Conservation (phyloP, 179 eudicot genomes). For the Silene vulgaris region DNA sequence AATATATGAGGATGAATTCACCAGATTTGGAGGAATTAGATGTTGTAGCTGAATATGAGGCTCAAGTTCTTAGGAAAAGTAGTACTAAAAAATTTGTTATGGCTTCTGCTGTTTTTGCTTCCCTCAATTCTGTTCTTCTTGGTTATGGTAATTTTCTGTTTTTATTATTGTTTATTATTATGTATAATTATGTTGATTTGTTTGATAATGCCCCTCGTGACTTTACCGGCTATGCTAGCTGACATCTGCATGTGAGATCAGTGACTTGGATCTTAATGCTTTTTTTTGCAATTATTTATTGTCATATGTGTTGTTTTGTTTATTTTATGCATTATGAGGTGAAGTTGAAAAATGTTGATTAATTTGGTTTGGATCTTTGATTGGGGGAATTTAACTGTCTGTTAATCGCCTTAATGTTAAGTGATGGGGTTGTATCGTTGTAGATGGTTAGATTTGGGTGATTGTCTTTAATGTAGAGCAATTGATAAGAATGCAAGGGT, state of each 20-base stretch:
- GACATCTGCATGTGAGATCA: background rate
- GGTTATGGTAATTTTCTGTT: conserved; percentile 54
- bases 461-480: no score
- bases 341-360: background rate
- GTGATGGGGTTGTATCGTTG: no score
- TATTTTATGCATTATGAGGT: background rate
- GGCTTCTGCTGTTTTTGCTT: conserved; percentile 74
- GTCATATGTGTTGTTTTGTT: background rate
- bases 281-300: background rate
- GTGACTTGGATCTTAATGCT: background rate
- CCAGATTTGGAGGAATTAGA: conserved; percentile 36
- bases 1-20: conserved; percentile 68
- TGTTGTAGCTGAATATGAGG: conserved; percentile 27
- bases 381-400: conserved; percentile 1
- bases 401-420: background rate
- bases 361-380: conserved; percentile 4
- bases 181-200: background rate
- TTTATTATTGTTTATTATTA: background rate
- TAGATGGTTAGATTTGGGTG: no score
- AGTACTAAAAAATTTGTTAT: conserved; percentile 54
- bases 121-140: conserved; percentile 87
- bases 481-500: no score
- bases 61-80: conserved; percentile 32
- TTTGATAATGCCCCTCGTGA: background rate
- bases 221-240: background rate